Conservation (phyloP, 2,329 filamentous ascomycete genomes). For the Penicillium sp. region DNA sequence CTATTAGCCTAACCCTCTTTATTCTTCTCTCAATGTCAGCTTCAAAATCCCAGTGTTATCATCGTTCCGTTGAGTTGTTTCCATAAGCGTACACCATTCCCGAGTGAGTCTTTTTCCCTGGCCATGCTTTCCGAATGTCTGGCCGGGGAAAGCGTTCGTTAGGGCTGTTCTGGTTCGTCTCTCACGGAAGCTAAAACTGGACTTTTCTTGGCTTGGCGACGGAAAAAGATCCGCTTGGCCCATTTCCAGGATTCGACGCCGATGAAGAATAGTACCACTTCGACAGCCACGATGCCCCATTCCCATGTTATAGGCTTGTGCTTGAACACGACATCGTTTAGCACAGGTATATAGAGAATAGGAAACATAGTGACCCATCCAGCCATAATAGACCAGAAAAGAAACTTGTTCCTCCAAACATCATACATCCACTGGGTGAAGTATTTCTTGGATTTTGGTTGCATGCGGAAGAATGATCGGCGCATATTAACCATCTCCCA, state of each 20-base stretch:
- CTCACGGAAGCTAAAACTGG: neutral
- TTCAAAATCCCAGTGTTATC: neutral
- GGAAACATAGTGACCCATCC: constrained; percentile 64
- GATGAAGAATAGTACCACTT: constrained; percentile 63
- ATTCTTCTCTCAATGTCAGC: neutral
- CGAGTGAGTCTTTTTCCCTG: neutral
- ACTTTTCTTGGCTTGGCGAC: constrained; percentile 31
- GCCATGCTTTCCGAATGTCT: neutral
- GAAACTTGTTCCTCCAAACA: constrained; percentile 73
- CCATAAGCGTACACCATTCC: neutral
- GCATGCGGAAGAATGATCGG: constrained; percentile 75
- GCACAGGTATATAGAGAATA: constrained; percentile 68
- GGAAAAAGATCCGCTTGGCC: constrained; percentile 63
- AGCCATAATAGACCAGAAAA: constrained; percentile 66
- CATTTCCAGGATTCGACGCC: constrained; percentile 71
- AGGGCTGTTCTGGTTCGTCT: neutral
- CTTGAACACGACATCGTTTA: constrained; percentile 69
- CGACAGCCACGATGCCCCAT: constrained; percentile 69
- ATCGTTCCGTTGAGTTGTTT: neutral
- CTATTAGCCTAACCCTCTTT: neutral
- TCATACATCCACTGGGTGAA: constrained; percentile 70
- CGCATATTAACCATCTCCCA: constrained; percentile 79
- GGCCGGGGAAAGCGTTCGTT: neutral
- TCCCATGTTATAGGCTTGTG: constrained; percentile 70
- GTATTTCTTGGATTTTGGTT: constrained; percentile 63